A percentile compares a stretch with the other conserved stretches of the same genome.
Conservation (phyloP, 306 rosid species). For the Dryas alaskensis region DNA sequence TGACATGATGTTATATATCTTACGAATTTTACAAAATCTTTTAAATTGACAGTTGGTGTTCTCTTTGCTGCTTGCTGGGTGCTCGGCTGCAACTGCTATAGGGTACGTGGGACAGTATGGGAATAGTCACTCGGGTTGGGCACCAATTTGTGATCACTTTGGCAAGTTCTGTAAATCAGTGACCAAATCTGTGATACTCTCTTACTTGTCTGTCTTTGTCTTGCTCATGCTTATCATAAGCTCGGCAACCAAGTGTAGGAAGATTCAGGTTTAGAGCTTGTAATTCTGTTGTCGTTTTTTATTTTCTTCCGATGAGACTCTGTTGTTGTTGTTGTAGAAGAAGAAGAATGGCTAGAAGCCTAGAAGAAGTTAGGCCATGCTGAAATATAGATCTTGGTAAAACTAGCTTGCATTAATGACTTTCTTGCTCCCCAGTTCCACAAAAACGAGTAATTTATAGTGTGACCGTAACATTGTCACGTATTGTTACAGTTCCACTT, state of each 20-base stretch:
- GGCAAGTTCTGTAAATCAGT: conserved; percentile 35
- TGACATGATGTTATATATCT: not conserved
- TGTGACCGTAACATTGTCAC: too few relatives aligned
- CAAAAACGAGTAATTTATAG: too few relatives aligned
- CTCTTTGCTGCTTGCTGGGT: conserved; percentile 36
- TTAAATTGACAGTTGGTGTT: conserved; percentile 33
- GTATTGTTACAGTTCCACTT: too few relatives aligned
- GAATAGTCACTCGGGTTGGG: conserved; percentile 48
- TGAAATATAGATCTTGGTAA: too few relatives aligned
- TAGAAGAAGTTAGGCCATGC: too few relatives aligned
- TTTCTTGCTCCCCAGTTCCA: too few relatives aligned
- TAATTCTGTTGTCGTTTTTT: too few relatives aligned
- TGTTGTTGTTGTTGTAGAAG: not conserved
- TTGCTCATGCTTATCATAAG: conserved; percentile 37
- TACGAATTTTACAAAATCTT: not conserved
- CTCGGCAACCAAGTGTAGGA: conserved; percentile 39
- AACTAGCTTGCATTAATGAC: too few relatives aligned
- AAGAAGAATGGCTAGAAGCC: not conserved
- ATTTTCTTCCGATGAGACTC: not conserved
- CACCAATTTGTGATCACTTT: conserved; percentile 46
- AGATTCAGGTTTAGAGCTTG: conserved; percentile 18
- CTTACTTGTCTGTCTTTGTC: conserved; percentile 39
- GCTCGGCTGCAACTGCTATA: conserved; percentile 47
- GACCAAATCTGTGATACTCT: conserved; percentile 34
- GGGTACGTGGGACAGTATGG: conserved; percentile 55